Base-by-base conservation (phyloP, 768 basidiomycete genomes). In the Auriculariales sp. region DNA sequence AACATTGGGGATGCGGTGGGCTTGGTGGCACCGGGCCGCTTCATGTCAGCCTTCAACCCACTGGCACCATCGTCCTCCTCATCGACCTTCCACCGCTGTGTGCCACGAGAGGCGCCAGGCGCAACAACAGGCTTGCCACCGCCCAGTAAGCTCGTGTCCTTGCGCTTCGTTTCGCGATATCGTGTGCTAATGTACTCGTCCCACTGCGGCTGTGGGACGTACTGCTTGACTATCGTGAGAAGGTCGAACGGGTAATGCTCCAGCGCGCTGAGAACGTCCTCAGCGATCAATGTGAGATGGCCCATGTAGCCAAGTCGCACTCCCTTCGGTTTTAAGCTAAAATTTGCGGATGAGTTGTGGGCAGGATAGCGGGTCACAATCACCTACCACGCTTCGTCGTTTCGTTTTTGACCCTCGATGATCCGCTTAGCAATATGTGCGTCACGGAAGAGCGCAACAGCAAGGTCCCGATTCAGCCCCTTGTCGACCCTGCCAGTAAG, bases 231-330 rank as follows among this genome's bases (percentile, higher is more conserved):
- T 50, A 71, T 66, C 1, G 71, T 68, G 24, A 79, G 73, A 22
- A 95, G 71, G 28, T 92, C 89, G 14, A 75, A 70, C 0, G 93
- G 90, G 66, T 88, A 92, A 48, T 86, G 81, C 19, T 89, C 82
- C 52, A 98, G 74, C 7, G 93, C 86, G 50, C 79, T 79, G 61
- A 95, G 82, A 17, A 95, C 81, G 58, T 98, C 94, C 64, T 97
- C 95, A 0, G 92, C 83, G 57, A 99, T 90, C 55, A 97, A 78
- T 11, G 85, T 87, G 14, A 98, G 74, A 62, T 99, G 93, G 0
- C 94, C 94, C 94, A 98, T 98, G 66, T 89, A 94, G 2, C 92
- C 93, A 35, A 94, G 64, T 27, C 93, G 79, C 30, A 84, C 74
- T 19, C 83, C 79, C 57, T 86, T 83, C 7, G 81, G 79, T 62